Evolutionary conservation across 139 green algal species (phyloP).

Genomic region (Chlamydomonas sphaeroides): DNA sequence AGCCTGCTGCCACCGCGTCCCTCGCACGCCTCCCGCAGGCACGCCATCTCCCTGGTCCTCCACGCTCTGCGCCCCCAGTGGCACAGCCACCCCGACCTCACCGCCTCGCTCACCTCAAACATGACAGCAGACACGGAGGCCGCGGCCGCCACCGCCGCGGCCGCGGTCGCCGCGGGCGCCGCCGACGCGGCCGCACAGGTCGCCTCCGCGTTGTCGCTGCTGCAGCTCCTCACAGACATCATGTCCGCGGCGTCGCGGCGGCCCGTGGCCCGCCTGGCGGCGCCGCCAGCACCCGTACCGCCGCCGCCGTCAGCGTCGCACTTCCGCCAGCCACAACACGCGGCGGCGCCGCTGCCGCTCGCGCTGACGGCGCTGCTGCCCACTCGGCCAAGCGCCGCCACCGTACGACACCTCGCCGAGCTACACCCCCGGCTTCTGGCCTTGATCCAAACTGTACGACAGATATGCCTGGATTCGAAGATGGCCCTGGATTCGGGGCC

Average conservation of each 20-base stretch:
- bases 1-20: no score
- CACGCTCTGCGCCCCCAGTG: constrained; percentile 35
- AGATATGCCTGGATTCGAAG: no score
- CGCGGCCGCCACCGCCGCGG: not conserved
- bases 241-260: constrained; percentile 15
- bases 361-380: not conserved
- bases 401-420: not conserved
- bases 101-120: constrained; percentile 8
- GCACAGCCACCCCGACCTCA: constrained; percentile 34
- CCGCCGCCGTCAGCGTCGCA: not conserved
- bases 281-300: not conserved
- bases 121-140: constrained; percentile 12
- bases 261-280: not conserved
- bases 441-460: no score
- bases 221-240: constrained; percentile 27
- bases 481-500: not conserved
- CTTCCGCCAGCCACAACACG: not conserved
- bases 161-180: not conserved
- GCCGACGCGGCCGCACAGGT: not conserved
- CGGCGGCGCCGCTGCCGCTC: not conserved
- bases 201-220: not conserved
- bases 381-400: constrained; percentile 4
- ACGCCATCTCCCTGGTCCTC: not conserved
- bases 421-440: not conserved
- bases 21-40: not conserved